Evolutionary conservation across 148 eudicot genomes (phyloP), one percentile per base, ranked within the genome.

Genomic region (Fagopyrum tataricum): DNA sequence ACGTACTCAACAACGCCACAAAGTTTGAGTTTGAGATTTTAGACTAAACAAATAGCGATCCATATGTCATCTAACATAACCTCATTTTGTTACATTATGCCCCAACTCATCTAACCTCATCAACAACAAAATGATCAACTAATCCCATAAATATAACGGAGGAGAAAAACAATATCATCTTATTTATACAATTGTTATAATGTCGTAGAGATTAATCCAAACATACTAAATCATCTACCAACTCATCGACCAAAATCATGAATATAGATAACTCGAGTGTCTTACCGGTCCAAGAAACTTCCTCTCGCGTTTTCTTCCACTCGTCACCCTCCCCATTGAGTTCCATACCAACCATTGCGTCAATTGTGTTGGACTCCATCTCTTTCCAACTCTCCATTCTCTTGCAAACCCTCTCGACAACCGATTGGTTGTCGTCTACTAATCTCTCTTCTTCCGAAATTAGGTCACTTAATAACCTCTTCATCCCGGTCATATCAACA

Each of bases 301-400:
- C 81, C 75, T 83, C 82, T 14, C 66, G 44, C 49, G 53, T 73
- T 43, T 78, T 85, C 72, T 83, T 87, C 97, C 98, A 93, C 26
- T 76, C 78, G 21, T 73, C 75, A 0, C 56, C 17, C 40, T 84
- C 90, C 21, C 77, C 73, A 44, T 71, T 83, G 8, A 89, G 78
- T 74, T 91, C 98, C 77, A 81, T 78, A 44, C 76, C 92, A 31
- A 91, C 89, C 92, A 91, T 91, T 95, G 83, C 87, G 70, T 91
- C 95, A 18, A 93, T 91, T 13, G 98, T 89, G 81, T 85, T 79
- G 1, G 82, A 75, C 76, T 86, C 83, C 13, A 89, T 92, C 67
- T 81, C 89, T 15, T 83, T 85, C 94, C 91, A 93, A 53, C 80
- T 83, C 75, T 86, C 90, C 62, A 90, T 70, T 78, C 85, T 85